These are phyloP conservation scores for Hymenoscyphus albidus DNA, from an alignment of 2,329 filamentous ascomycete genomes.

Conservation along the genomic window DNA sequence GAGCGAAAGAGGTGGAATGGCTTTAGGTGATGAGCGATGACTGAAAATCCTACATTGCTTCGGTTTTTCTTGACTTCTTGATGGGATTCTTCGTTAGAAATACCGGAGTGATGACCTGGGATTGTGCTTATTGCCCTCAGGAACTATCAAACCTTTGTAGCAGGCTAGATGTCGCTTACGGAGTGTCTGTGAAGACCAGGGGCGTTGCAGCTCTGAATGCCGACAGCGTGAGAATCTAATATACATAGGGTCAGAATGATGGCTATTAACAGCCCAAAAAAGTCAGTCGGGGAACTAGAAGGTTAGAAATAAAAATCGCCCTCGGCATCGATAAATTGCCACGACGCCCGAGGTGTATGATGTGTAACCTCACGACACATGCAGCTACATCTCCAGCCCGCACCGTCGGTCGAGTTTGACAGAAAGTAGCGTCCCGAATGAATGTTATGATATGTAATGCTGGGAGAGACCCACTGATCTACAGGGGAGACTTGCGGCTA, in stretches of 20 bases:
- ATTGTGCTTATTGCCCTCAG: neutral
- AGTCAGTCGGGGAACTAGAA: no score
- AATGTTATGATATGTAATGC: neutral
- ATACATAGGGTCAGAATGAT: neutral
- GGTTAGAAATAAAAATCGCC: neutral
- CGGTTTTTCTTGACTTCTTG: no score
- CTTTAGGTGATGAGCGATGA: no score
- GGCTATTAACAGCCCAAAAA: neutral
- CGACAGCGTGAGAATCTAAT: no score
- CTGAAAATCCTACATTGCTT: no score
- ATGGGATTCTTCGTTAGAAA: neutral
- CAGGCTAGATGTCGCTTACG: neutral
- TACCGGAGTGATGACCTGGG: neutral
- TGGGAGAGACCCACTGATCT: neutral
- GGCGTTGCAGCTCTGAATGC: no score
- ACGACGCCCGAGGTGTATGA: neutral
- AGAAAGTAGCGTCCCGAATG: neutral
- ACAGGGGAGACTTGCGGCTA: neutral
- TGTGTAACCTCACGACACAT: neutral
- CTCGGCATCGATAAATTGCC: neutral
- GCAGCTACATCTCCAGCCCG: neutral
- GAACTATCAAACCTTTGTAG: neutral
- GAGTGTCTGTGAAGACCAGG: neutral
- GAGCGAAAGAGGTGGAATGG: no score
- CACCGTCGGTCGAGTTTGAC: neutral